A percentile compares a stretch with the other conserved stretches of the same genome.
phyloP scores from a whole-genome alignment of 2,329 filamentous ascomycete species.

The Diaporthe helianthi region DNA sequence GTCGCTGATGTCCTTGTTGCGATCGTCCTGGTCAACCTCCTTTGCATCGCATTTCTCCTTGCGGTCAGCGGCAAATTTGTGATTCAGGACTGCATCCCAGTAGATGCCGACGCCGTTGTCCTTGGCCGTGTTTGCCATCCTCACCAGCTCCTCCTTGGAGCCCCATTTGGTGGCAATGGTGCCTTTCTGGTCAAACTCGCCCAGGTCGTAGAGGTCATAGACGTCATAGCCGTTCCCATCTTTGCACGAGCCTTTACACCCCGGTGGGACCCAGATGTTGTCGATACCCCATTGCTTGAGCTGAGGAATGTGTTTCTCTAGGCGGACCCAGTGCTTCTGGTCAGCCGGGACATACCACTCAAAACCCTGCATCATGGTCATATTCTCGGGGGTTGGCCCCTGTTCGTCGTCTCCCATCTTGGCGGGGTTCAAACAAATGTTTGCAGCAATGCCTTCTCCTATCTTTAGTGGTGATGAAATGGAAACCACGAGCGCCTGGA shows the following conservation, averaged over 20 bases:
- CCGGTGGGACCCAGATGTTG: constrained; percentile 74
- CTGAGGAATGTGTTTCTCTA: constrained; percentile 60
- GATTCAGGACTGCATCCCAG: constrained; percentile 78
- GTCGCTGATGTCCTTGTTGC: constrained; percentile 61
- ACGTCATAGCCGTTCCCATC: constrained; percentile 73
- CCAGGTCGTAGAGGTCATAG: constrained; percentile 73
- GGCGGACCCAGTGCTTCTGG: constrained; percentile 67
- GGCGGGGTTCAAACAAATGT: too few relatives aligned
- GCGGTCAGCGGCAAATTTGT: constrained; percentile 75
- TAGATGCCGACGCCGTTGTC: constrained; percentile 66
- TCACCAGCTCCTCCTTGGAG: constrained; percentile 65
- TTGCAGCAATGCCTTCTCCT: constrained; percentile 35
- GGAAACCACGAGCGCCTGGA: background rate
- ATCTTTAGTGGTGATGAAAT: background rate
- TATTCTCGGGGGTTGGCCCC: constrained; percentile 50
- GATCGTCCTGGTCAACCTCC: constrained; percentile 68
- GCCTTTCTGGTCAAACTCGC: constrained; percentile 79
- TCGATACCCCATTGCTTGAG: constrained; percentile 69
- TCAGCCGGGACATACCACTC: constrained; percentile 77
- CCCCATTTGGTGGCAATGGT: constrained; percentile 73
- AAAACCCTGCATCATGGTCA: constrained; percentile 72
- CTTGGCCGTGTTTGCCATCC: constrained; percentile 60
- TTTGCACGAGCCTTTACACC: constrained; percentile 71
- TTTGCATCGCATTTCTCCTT: constrained; percentile 68
- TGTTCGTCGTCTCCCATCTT: constrained; percentile 38